A percentile compares a stretch with the other conserved stretches of the same genome.
These are phyloP conservation scores for Triglochin maritima DNA, from an alignment of 106 monocot species.

Conservation along the genomic window DNA sequence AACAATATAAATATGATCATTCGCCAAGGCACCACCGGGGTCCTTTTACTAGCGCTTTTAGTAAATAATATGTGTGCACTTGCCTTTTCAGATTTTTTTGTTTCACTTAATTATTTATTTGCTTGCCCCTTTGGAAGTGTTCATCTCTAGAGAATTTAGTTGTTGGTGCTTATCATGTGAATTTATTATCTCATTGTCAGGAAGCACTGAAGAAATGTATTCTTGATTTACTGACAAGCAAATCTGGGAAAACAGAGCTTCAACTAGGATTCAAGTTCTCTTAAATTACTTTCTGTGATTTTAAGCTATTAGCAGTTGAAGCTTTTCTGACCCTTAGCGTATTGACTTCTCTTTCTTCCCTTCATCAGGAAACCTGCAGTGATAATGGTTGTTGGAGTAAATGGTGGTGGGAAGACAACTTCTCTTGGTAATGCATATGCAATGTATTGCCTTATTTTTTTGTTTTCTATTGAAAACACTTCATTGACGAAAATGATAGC, in stretches of 20 bases:
- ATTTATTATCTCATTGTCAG: conserved; percentile 19
- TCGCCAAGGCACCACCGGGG: no score
- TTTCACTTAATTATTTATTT: not conserved
- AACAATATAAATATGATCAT: no score
- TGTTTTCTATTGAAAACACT: not conserved
- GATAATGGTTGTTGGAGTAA: conserved; percentile 92
- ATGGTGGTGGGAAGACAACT: conserved; percentile 96
- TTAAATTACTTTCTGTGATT: not conserved
- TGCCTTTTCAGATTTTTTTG: no score
- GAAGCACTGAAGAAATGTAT: conserved; percentile 72
- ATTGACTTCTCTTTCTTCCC: conserved; percentile 4
- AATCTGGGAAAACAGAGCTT: conserved; percentile 67
- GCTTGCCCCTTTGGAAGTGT: not conserved
- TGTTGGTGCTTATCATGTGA: not conserved
- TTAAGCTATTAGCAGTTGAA: not conserved
- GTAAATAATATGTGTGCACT: no score
- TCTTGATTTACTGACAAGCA: conserved; percentile 55
- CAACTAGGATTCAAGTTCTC: conserved; percentile 73
- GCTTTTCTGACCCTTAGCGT: not conserved
- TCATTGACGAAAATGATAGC: not conserved
- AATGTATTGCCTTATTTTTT: not conserved
- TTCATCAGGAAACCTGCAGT: conserved; percentile 83
- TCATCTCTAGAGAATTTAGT: not conserved
- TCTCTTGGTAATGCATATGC: conserved; percentile 55
- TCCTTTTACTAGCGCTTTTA: no score